phyloP scores from a whole-genome alignment of 1,139 yeast genomes.

The Hanseniaspora sp. region DNA sequence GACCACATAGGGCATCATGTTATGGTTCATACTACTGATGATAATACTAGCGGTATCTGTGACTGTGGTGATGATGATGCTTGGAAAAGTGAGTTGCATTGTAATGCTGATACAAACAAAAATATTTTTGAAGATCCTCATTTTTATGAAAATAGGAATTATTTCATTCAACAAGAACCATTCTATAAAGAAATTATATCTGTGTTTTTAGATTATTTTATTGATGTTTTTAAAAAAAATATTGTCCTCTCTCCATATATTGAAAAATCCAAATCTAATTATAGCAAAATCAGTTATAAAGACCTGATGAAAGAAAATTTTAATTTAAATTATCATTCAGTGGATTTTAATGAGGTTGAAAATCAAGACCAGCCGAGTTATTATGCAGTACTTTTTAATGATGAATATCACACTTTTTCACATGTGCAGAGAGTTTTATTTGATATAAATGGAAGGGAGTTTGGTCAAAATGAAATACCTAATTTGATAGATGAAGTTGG shows the following conservation, averaged over 20 bases:
- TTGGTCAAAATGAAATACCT: background rate
- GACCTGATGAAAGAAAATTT: slow-evolving; percentile 24
- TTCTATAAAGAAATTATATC: slow-evolving; percentile 23
- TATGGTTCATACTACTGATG: slow-evolving; percentile 40
- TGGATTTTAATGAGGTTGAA: slow-evolving; percentile 21
- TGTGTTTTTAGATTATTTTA: slow-evolving; percentile 29
- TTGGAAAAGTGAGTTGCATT: slow-evolving; percentile 39
- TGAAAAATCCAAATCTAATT: background rate
- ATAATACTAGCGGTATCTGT: slow-evolving; percentile 48
- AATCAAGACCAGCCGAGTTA: slow-evolving; percentile 28
- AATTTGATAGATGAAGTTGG: slow-evolving; percentile 16
- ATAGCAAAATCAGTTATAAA: background rate
- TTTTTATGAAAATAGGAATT: background rate
- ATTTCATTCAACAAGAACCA: slow-evolving; percentile 15
- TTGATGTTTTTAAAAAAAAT: slow-evolving; percentile 29
- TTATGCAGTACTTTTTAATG: slow-evolving; percentile 56
- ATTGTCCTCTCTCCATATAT: slow-evolving; percentile 28
- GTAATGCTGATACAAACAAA: slow-evolving; percentile 29
- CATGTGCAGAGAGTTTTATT: slow-evolving; percentile 21
- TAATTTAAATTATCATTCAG: background rate
- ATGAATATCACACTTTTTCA: slow-evolving; percentile 52
- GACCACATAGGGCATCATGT: slow-evolving; percentile 61
- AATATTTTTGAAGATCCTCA: slow-evolving; percentile 17
- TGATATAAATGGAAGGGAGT: background rate
- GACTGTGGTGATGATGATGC: slow-evolving; percentile 65